Evolutionary conservation across 148 eudicot genomes (phyloP).

Genomic region (Silene uniflora): DNA sequence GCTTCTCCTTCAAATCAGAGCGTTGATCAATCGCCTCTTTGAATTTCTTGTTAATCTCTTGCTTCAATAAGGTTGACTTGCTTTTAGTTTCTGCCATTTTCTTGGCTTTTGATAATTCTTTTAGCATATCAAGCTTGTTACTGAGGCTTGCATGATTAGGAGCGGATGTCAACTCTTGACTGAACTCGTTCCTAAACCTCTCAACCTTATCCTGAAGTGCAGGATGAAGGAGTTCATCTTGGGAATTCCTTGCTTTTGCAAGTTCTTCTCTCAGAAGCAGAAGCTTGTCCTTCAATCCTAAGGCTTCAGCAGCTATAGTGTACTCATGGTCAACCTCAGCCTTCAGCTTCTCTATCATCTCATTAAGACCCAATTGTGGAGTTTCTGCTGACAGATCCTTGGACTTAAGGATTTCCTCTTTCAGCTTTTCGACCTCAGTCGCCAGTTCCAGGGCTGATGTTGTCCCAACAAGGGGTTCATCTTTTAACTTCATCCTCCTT

Average conservation of each 20-base stretch:
- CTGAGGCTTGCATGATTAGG: constrained; percentile 62
- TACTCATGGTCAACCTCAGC: constrained; percentile 62
- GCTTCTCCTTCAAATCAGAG: constrained; percentile 55
- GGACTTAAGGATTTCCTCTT: constrained; percentile 57
- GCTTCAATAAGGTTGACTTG: constrained; percentile 36
- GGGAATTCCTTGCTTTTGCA: constrained; percentile 52
- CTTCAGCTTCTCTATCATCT: constrained; percentile 55
- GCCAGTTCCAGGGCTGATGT: constrained; percentile 48
- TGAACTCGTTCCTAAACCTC: constrained; percentile 56
- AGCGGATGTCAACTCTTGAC: constrained; percentile 48
- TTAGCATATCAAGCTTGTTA: constrained; percentile 59
- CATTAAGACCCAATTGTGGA: constrained; percentile 49
- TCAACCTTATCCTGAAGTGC: constrained; percentile 46
- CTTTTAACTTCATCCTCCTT: constrained; percentile 66
- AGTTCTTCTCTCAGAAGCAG: constrained; percentile 54
- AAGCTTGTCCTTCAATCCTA: constrained; percentile 57
- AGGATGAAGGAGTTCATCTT: constrained; percentile 46
- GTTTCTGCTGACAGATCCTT: constrained; percentile 40
- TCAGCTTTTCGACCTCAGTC: constrained; percentile 66
- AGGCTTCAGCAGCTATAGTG: constrained; percentile 56
- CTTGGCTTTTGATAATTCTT: constrained; percentile 57
- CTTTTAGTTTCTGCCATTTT: constrained; percentile 41
- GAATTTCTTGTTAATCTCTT: constrained; percentile 47
- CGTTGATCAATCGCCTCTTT: constrained; percentile 41
- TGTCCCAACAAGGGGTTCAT: constrained; percentile 43